These are phyloP conservation scores for Strigomonas culicis DNA, from an alignment of 208 protist genomes.

Conservation along the genomic window DNA sequence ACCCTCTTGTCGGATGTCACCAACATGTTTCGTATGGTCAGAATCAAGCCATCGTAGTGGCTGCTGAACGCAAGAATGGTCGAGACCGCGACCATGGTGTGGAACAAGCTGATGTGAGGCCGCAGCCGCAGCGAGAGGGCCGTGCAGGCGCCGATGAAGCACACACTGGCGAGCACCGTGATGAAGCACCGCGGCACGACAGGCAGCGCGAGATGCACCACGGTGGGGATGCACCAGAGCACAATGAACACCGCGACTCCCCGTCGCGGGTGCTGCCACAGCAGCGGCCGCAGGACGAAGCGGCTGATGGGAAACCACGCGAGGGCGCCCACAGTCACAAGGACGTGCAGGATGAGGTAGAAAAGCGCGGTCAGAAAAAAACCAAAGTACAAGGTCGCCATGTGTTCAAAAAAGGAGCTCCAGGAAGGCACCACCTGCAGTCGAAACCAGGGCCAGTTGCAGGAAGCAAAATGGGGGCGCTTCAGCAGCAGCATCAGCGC, in stretches of 20 bases:
- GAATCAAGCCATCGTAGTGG: conserved; percentile 61
- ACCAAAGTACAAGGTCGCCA: conserved; percentile 46
- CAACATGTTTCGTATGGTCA: conserved; percentile 60
- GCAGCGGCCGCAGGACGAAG: conserved; percentile 21
- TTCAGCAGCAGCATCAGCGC: conserved; percentile 45
- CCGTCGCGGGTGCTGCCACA: conserved; percentile 9
- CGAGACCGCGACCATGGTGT: conserved; percentile 18
- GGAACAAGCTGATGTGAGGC: conserved; percentile 10
- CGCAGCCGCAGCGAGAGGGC: no score
- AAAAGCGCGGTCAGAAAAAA: conserved; percentile 30
- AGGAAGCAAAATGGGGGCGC: conserved; percentile 43
- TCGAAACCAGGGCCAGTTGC: conserved; percentile 68
- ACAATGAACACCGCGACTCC: conserved; percentile 16
- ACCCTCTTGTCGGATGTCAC: conserved; percentile 22
- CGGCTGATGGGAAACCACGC: conserved; percentile 22
- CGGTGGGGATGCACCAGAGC: conserved; percentile 41
- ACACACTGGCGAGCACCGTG: conserved; percentile 28
- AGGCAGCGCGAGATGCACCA: conserved; percentile 28
- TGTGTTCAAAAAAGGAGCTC: conserved; percentile 40
- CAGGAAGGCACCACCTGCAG: conserved; percentile 44
- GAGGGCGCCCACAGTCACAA: conserved; percentile 14
- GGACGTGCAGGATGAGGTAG: conserved; percentile 18
- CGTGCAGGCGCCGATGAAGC: conserved; percentile 12
- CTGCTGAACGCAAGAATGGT: conserved; percentile 24
- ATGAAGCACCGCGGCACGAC: conserved; percentile 17